Evolutionary conservation across 2,329 filamentous ascomycete species (phyloP).

Genomic region (Colletotrichum magnum): DNA sequence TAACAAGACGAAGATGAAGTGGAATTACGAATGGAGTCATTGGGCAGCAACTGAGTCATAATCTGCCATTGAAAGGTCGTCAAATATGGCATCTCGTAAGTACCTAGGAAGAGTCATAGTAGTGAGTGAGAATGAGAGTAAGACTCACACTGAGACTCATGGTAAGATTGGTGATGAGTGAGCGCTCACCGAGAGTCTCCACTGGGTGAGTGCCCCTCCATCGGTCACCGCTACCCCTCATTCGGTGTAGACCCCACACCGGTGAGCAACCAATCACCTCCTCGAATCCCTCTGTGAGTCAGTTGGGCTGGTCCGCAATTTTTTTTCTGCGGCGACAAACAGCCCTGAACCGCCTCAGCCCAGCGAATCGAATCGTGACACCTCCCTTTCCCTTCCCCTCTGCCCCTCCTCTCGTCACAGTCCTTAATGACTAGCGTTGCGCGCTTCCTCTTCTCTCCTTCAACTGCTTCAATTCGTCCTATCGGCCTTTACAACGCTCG

Average conservation of each 20-base stretch:
- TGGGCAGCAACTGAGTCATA: no score
- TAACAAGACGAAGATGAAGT: no score
- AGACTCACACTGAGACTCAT: background rate
- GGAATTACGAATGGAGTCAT: no score
- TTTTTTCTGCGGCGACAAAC: conserved; percentile 35
- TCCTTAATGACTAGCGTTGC: conserved; percentile 39
- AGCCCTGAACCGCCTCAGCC: conserved; percentile 11
- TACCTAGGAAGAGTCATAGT: background rate
- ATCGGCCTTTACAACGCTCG: conserved; percentile 15
- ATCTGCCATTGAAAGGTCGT: no score
- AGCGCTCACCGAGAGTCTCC: background rate
- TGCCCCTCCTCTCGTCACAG: conserved; percentile 16
- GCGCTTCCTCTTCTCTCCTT: conserved; percentile 32
- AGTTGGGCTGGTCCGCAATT: conserved; percentile 30
- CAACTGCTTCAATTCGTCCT: conserved; percentile 32
- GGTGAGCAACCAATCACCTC: conserved; percentile 8
- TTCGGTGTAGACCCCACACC: background rate
- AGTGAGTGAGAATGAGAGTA: background rate
- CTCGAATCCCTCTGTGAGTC: conserved; percentile 24
- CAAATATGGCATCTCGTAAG: background rate
- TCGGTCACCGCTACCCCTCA: conserved; percentile 27
- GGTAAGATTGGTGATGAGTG: background rate
- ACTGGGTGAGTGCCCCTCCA: background rate
- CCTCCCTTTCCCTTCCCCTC: conserved; percentile 23
- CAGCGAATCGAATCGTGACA: conserved; percentile 35